Evolutionary conservation across 2,329 filamentous ascomycete species (phyloP).

Genomic region (Stachybotrys echinatus): DNA sequence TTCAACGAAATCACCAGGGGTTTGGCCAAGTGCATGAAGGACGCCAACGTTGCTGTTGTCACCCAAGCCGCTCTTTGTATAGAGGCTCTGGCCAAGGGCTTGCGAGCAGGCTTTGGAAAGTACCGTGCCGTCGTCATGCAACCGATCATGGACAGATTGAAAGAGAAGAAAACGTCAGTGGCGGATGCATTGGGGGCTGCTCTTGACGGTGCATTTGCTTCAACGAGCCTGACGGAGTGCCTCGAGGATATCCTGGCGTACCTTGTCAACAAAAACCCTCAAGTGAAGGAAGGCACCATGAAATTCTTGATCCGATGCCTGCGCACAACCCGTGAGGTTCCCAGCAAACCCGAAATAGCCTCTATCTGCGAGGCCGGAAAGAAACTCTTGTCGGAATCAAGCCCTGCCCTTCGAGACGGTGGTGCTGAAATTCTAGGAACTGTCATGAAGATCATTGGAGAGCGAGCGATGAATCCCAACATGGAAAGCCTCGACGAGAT

Average conservation of each 20-base stretch:
- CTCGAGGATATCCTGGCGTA: constrained; percentile 86
- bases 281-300: constrained; percentile 93
- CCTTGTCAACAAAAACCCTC: constrained; percentile 90
- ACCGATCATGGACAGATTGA: constrained; percentile 90
- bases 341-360: constrained; percentile 76
- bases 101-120: constrained; percentile 72
- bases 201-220: constrained; percentile 63
- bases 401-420: constrained; percentile 76
- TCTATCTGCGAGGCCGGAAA: constrained; percentile 83
- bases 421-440: constrained; percentile 91
- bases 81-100: constrained; percentile 79
- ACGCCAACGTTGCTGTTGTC: constrained; percentile 93
- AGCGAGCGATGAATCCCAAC: constrained; percentile 89
- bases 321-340: constrained; percentile 76
- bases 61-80: constrained; percentile 91
- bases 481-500: constrained; percentile 93
- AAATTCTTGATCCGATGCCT: constrained; percentile 89
- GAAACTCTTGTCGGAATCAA: constrained; percentile 85
- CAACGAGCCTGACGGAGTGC: constrained; percentile 74
- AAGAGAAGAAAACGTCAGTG: constrained; percentile 92
- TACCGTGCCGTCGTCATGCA: constrained; percentile 77
- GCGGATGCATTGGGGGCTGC: constrained; percentile 83
- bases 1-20: constrained; percentile 80
- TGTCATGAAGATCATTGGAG: constrained; percentile 97
- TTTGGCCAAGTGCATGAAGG: constrained; percentile 96